Base-by-base conservation (phyloP, 257 asterid genomes). In the Jasminum sambac region DNA sequence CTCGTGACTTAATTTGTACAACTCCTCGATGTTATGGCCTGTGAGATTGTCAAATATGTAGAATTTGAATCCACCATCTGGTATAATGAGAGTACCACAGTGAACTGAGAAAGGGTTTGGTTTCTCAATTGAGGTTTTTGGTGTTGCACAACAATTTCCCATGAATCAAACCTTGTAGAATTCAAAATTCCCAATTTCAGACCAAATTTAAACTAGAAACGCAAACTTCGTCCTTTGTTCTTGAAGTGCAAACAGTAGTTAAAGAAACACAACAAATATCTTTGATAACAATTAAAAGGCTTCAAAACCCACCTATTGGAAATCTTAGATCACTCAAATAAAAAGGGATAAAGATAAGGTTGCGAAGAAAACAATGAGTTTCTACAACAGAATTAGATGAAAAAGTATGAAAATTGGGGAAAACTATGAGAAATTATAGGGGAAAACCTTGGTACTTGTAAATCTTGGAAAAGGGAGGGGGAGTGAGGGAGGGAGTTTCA, bases 81-180 rank as follows among this genome's bases (percentile, higher is more conserved):
- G 78, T 11, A 63, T 69, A 16, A 58, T 11, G 11, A 69, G 58
- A 42, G 65, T 67, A 39, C 68, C 86, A 39, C 58, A 39, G 23
- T 74, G 63, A 26, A 37, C 43, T 11, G 78, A 64, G 38, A 70
- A 84, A 26, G 77, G 86, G 43, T 82, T 84, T 24, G 79, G 48
- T 67, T 74, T 64, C 79, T 78, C 81, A 58, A 75, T 85, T 9
- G 84, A 79, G 36, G 87, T 82, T 57, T 67, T 63, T 2, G 87
- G 89, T 11, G 30, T 40, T 43, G 82, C 85, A 76, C 85, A 84
- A 69, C 87, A 84, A 80, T 84, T 84, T 50, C 87, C 89, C 89
- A 84, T 84, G 57, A 39, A 39, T 39, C 60, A 11, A 11, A 40
- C 25, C 39, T 58, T 66, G 9, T 16, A 73, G 58, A 65, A 24